Evolutionary conservation across 2,329 filamentous ascomycete genomes (phyloP).

Genomic region (Xylaria sp.): DNA sequence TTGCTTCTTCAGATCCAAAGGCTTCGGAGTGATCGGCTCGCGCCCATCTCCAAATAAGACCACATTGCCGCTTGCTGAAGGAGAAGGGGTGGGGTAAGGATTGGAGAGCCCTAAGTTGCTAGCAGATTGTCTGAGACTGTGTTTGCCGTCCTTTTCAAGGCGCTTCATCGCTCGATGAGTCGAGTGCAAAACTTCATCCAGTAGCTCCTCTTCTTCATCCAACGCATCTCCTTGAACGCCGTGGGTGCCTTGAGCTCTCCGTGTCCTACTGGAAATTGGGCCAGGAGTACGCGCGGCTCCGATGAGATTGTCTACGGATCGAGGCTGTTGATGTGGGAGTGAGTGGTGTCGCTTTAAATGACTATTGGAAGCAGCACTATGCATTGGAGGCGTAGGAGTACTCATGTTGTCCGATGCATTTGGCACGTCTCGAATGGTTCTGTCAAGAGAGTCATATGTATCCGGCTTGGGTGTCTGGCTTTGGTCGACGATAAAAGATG

Average conservation of each 20-base stretch:
- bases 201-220: constrained; percentile 94
- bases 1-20: constrained; percentile 73
- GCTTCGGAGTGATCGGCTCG: constrained; percentile 72
- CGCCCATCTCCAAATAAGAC: constrained; percentile 76
- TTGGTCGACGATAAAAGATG: constrained; percentile 81
- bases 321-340: constrained; percentile 69
- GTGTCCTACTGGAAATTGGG: constrained; percentile 81
- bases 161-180: constrained; percentile 79
- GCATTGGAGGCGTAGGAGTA: constrained; percentile 62
- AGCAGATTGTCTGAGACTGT: constrained; percentile 68
- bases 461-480: constrained; percentile 61
- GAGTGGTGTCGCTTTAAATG: constrained; percentile 73
- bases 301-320: constrained; percentile 71
- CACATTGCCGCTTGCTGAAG: constrained; percentile 85
- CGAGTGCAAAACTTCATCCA: constrained; percentile 86
- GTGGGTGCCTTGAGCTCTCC: constrained; percentile 78
- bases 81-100: constrained; percentile 73
- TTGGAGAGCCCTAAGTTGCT: constrained; percentile 70
- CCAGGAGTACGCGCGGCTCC: constrained; percentile 63
- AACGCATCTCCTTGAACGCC: constrained; percentile 91
- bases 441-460: constrained; percentile 69
- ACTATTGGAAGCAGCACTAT: constrained; percentile 61
- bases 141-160: constrained; percentile 67
- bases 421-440: constrained; percentile 65
- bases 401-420: constrained; percentile 59